Base-by-base conservation (phyloP, 352 stramenopile species). In the Phytophthora citricola region DNA sequence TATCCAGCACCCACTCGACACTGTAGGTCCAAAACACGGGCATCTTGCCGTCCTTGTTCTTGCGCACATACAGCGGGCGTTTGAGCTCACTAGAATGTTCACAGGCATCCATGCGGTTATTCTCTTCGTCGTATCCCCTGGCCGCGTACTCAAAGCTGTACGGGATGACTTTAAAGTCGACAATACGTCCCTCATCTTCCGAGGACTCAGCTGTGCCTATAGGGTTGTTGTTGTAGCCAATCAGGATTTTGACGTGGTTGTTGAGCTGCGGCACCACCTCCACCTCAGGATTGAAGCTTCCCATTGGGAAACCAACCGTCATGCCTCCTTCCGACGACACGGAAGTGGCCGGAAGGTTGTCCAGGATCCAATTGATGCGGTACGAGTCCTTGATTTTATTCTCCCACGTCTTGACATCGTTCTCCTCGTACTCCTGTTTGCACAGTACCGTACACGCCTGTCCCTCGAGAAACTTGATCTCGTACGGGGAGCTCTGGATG, bases 231-330 rank as follows among this genome's bases (percentile, higher is more conserved):
- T 99, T 98, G 76, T 99, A 99, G 55, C 97, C 90, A 57, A 99
- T 96, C 58, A 97, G 93, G 76, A 99, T 99, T 77, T 98, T 98
- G 20, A 99, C 89, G 86, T 99, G 98, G 85, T 99, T 99, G 84
- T 99, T 93, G 3, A 99, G 75, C 70, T 78, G 87, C 49, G 87
- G 87, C 45, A 97, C 92, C 61, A 97, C 93, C 47, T 98, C 91
- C 43, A 92, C 82, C 50, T 98, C 87, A 6, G 91, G 85, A 62
- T 97, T 97, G 51, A 91, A 97, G 68, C 76, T 96, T 34, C 93
- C 93, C 4, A 98, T 69, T 32, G 90, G 85, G 69, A 96, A 98
- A 10, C 91, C 91, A 5, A 97, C 84, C 15, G 81, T 82, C 53
- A 93, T 77, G 22, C 67, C 73, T 6, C 85, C 84, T 24, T 97